Evolutionary conservation across 2,329 filamentous ascomycete genomes (phyloP).

Genomic region (Grosmannia penicillata): DNA sequence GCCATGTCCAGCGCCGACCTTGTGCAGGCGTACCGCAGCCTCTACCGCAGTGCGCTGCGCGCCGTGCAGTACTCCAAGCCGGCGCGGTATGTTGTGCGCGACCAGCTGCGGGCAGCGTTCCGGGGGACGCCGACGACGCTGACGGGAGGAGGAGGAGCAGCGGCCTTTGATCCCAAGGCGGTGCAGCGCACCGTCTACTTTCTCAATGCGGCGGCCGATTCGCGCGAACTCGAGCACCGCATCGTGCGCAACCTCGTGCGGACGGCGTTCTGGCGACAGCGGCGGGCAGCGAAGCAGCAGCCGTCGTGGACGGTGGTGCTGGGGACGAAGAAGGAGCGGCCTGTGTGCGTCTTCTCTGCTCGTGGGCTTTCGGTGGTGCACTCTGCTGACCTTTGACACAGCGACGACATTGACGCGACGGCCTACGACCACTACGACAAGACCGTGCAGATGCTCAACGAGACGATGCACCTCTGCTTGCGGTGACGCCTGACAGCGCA

Average conservation of each 20-base stretch:
- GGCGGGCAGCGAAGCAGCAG: constrained; percentile 11
- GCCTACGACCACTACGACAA: constrained; percentile 50
- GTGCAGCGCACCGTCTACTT: constrained; percentile 57
- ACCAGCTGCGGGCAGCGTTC: constrained; percentile 46
- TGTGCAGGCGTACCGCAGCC: constrained; percentile 51
- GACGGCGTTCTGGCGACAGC: constrained; percentile 25
- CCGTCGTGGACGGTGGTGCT: constrained; percentile 13
- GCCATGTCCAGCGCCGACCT: constrained; percentile 27
- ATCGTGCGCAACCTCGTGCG: constrained; percentile 55
- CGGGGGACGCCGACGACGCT: constrained; percentile 14
- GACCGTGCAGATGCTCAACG: constrained; percentile 60
- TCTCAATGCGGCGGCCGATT: constrained; percentile 45
- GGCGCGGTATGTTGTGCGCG: constrained; percentile 45
- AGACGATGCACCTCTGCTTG: constrained; percentile 53
- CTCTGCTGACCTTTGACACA: not conserved
- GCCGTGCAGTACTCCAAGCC: constrained; percentile 61
- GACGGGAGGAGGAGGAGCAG: not conserved
- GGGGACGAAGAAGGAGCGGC: constrained; percentile 3
- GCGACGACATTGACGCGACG: constrained; percentile 11
- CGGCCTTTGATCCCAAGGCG: constrained; percentile 30
- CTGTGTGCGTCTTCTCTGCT: not conserved
- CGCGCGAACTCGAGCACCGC: constrained; percentile 54
- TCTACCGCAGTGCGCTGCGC: constrained; percentile 52
- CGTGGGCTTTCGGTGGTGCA: not conserved
- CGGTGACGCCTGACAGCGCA: constrained; percentile 24